Base-by-base conservation (phyloP, 2,329 filamentous ascomycete species). In the Nemania abortiva region DNA sequence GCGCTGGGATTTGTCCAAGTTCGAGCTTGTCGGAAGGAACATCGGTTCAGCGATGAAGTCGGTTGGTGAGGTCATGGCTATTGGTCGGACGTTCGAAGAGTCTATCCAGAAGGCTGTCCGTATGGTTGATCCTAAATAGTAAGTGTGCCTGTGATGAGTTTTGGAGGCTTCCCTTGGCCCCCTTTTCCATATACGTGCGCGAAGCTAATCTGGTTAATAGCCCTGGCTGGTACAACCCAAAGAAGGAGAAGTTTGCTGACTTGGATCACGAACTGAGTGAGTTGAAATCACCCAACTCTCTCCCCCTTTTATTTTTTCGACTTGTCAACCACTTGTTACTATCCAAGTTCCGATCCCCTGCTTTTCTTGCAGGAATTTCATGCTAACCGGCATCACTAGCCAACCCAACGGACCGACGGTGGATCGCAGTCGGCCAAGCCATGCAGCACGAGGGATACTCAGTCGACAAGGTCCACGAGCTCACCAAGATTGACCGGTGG, bases 401-500 rank as follows among this genome's bases (percentile, higher is more conserved):
- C 52, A 54, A 54, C 84, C 96, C 96, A 22, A 98, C 94, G 24
- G 96, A 99, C 82, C 93, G 96, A 77, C 91, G 96, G 81, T 98
- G 96, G 96, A 88, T 99, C 76, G 96, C 96, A 72, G 94, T 99
- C 78, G 95, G 96, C 54, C 95, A 98, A 84, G 96, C 96, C 73
- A 97, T 99, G 94, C 90, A 97, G 74, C 94, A 98, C 85, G 94
- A 98, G 84, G 92, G 92, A 82, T 99, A 99, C 86, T 90, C 93
- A 1, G 94, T 98, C 55, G 95, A 99, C 73, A 90, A 88, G 81
- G 87, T 99, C 18, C 94, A 98, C 79, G 94, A 98, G 6, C 85
- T 99, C 75, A 97, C 92, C 84, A 98, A 97, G 88, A 99, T 99
- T 77, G 96, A 98, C 85, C 97, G 97, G 84, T 98, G 96, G 96